phyloP scores from a whole-genome alignment of 495 filamentous ascomycete genomes.

The Bacidia rubella region DNA sequence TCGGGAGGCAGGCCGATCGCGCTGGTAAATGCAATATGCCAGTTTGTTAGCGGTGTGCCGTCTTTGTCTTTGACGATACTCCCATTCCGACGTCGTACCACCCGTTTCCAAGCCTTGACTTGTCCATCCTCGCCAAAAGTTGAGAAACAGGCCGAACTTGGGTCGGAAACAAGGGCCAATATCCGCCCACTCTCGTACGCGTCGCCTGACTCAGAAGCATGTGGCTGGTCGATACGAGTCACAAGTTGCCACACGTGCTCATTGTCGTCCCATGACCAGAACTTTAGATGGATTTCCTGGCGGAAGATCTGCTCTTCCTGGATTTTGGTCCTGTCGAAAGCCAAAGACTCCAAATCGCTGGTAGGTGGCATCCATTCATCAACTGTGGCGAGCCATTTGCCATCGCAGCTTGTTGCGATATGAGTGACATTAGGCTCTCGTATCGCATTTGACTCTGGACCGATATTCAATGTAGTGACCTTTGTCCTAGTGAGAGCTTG shows the following conservation, averaged over 20 bases:
- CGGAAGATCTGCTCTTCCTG: constrained; percentile 33
- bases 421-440: constrained; percentile 60
- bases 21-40: constrained; percentile 47
- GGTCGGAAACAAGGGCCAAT: constrained; percentile 56
- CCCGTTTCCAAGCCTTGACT: constrained; percentile 67
- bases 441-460: constrained; percentile 52
- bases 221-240: constrained; percentile 71
- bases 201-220: constrained; percentile 32
- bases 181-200: constrained; percentile 40
- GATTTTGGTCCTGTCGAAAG: constrained; percentile 25
- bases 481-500: constrained; percentile 85
- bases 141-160: constrained; percentile 53
- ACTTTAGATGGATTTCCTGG: constrained; percentile 67
- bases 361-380: constrained; percentile 74
- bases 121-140: constrained; percentile 69
- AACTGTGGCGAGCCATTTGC: constrained; percentile 80
- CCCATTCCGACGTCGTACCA: constrained; percentile 47
- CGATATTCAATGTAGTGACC: constrained; percentile 61
- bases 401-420: constrained; percentile 60
- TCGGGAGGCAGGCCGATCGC: constrained; percentile 41
- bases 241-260: constrained; percentile 56
- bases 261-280: constrained; percentile 67
- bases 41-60: constrained; percentile 45
- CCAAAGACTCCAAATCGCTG: constrained; percentile 43
- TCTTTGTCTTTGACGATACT: constrained; percentile 39